These are phyloP conservation scores for Suhomyces terraborum DNA, from an alignment of 1,139 yeast genomes.

Conservation along the genomic window DNA sequence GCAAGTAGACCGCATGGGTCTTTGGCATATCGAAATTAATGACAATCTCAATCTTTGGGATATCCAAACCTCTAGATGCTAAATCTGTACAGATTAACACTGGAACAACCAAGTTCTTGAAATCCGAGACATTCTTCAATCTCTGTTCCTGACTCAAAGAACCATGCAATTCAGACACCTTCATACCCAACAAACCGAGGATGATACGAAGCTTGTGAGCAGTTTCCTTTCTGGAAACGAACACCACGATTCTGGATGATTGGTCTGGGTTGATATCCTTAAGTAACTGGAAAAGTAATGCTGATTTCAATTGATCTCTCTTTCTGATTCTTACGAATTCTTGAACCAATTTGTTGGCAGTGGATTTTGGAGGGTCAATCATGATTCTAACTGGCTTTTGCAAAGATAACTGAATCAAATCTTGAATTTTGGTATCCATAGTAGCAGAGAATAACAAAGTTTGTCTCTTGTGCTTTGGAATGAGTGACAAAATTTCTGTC, in stretches of 20 bases:
- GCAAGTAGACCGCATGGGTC: slow-evolving; percentile 84
- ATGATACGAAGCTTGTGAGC: slow-evolving; percentile 86
- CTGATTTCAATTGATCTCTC: slow-evolving; percentile 81
- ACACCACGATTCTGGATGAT: slow-evolving; percentile 77
- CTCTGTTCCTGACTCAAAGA: slow-evolving; percentile 95
- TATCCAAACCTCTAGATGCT: slow-evolving; percentile 99
- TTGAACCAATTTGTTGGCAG: slow-evolving; percentile 82
- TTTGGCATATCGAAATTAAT: slow-evolving; percentile 96
- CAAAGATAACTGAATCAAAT: slow-evolving; percentile 80
- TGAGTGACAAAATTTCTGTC: slow-evolving; percentile 80
- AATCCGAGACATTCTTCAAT: slow-evolving; percentile 75
- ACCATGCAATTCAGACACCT: slow-evolving; percentile 93
- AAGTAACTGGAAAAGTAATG: slow-evolving; percentile 71
- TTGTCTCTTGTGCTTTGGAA: slow-evolving; percentile 87
- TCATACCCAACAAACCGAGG: slow-evolving; percentile 83
- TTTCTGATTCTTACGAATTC: slow-evolving; percentile 94
- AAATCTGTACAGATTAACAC: slow-evolving; percentile 93
- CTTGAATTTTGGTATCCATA: slow-evolving; percentile 91
- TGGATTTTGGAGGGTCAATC: slow-evolving; percentile 96
- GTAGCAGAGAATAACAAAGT: slow-evolving; percentile 95
- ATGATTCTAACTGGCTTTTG: slow-evolving; percentile 89
- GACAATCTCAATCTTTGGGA: slow-evolving; percentile 93
- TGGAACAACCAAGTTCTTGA: slow-evolving; percentile 80
- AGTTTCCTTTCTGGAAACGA: slow-evolving; percentile 85
- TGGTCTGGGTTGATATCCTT: slow-evolving; percentile 63